phyloP scores from a whole-genome alignment of 2,329 filamentous ascomycete species.

The Cladophialophora carrionii region DNA sequence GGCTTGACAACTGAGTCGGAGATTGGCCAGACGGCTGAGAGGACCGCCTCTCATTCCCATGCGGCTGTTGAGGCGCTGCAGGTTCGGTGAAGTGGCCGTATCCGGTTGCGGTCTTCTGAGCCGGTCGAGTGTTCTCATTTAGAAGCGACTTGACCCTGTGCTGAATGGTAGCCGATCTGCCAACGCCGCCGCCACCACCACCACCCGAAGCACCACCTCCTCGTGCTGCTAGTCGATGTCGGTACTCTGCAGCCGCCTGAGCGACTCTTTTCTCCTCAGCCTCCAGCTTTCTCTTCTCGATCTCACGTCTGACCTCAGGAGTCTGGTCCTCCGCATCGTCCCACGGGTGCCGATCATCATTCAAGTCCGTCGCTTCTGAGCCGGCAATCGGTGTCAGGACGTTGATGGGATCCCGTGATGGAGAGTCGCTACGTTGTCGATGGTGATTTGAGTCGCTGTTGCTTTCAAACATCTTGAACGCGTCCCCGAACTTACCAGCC shows the following conservation, averaged over 20 bases:
- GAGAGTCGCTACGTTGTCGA: conserved; percentile 50
- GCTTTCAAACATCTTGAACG: conserved; percentile 86
- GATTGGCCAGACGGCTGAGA: conserved; percentile 35
- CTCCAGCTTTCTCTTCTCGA: conserved; percentile 77
- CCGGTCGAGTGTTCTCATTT: conserved; percentile 71
- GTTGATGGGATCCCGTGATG: conserved; percentile 48
- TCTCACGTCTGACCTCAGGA: conserved; percentile 85
- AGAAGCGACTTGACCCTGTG: conserved; percentile 85
- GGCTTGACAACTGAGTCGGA: conserved; percentile 3
- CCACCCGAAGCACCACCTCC: conserved; percentile 49
- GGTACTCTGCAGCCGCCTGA: conserved; percentile 85
- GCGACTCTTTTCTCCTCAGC: conserved; percentile 91
- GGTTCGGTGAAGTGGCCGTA: conserved; percentile 82
- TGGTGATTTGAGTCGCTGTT: conserved; percentile 32
- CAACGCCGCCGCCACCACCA: conserved; percentile 52
- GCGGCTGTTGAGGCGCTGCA: conserved; percentile 39
- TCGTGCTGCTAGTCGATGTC: conserved; percentile 69
- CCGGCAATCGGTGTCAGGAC: conserved; percentile 71
- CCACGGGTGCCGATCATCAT: conserved; percentile 66
- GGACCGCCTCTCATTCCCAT: conserved; percentile 45
- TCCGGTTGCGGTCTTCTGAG: conserved; percentile 75
- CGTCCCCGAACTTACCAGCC: conserved; percentile 88
- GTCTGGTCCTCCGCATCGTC: conserved; percentile 73
- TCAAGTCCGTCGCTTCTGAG: conserved; percentile 71
- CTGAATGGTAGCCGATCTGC: conserved; percentile 82